Evolutionary conservation across 169 alveolate species (phyloP), one percentile per base, ranked within the genome.

Genomic region (Plasmodium knowlesi): DNA sequence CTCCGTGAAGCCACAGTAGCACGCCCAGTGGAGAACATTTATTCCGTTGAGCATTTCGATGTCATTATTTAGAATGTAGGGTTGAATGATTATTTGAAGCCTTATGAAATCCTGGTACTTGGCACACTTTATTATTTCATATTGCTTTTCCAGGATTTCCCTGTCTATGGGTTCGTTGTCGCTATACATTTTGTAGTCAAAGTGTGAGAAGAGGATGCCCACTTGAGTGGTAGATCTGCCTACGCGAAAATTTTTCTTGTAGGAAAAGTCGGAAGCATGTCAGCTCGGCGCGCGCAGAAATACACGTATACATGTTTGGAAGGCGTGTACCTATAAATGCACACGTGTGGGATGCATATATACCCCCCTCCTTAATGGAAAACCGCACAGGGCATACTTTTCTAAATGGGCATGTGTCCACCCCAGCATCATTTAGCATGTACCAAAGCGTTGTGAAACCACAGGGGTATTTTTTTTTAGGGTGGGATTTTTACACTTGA

Each of bases 1-100:
- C 39, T 95, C 97, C 5, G 84, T 91, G 22, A 90, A 84, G 3
- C 98, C 97, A 83, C 96, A 95, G 92, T 95, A 97, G 80, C 98
- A 97, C 28, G 98, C 53, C 97, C 97, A 95, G 71, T 95, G 97
- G 9, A 95, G 54, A 12, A 95, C 86, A 70, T 92, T 95, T 37
- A 95, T 93, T 22, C 43, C 83, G 57, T 95, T 95, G 39, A 95
- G 39, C 86, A 92, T 92, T n/a, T 91, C 96, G 43, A 91, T 85
- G 79, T 92, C 94, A 89, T 89, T 89, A 53, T 39, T 78, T n/a
- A 79, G 19, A 67, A 89, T 67, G 81, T 79, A 89, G 14, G 94
- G 94, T 46, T 89, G 94, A 57, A 89, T 89, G 22, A 80, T 28
- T 46, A 79, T 78, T 61, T 80, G 94, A 3, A 89, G 61, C 25